Evolutionary conservation across 2,329 filamentous ascomycete species (phyloP), one percentile per base, ranked within the genome.

Genomic region (Fusarium floridanum): DNA sequence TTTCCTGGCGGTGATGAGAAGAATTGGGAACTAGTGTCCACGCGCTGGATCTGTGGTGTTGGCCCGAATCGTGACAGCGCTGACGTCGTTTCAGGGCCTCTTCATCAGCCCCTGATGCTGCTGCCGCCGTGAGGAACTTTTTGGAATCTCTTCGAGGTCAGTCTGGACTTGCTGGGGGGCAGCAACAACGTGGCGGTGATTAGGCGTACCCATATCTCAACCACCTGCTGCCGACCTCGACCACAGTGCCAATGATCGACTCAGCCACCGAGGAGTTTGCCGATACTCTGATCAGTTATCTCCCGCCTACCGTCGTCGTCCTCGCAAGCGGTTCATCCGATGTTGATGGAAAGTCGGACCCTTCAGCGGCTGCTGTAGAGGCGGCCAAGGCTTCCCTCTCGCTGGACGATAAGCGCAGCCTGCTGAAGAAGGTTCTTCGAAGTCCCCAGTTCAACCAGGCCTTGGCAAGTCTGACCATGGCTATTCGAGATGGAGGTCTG

Each of bases 381-480:
- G 92, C 92, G 43, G 94, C 94, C 32, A 91, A 94, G 73, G 89
- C 92, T 70, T 92, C 93, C 8, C 88, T 98, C 78, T 92, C 90
- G 64, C 82, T 92, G 9, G 88, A 88, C 4, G 92, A 97, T 81
- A 98, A 98, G 87, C 94, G 93, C 79, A 87, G 89, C 24, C 89
- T 98, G 14, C 84, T 99, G 50, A 92, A 91, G 81, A 93, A 92
- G 80, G 95, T 98, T 9, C 85, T 98, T 16, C 91, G 94, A 73
- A 97, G 94, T 75, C 96, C 97, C 20, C 97, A 99, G 80, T 95
- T 99, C 80, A 90, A 91, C 70, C 97, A 98, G 82, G 96, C 94
- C 76, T 84, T 98, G 43, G 90, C 91, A 1, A 97, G 93, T 80
- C 85, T 99, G 77, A 98, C 95, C 0, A 91, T 95, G 83, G 97